phyloP scores from a whole-genome alignment of 179 eudicot genomes.

The Silene vulgaris region DNA sequence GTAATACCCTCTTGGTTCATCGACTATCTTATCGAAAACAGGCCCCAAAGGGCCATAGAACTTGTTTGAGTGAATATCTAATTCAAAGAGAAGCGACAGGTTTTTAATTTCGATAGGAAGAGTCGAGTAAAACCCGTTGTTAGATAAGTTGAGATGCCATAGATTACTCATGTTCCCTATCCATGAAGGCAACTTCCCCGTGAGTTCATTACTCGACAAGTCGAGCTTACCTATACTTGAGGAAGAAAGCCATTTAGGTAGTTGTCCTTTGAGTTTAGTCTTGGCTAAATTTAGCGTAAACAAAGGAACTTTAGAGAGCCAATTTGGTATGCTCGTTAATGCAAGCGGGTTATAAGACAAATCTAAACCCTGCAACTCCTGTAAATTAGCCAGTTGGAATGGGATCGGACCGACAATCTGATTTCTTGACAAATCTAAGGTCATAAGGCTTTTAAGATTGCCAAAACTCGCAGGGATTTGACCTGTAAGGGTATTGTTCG shows the following conservation, averaged over 20 bases:
- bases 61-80: constrained; percentile 63
- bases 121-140: constrained; percentile 42
- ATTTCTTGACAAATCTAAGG: constrained; percentile 26
- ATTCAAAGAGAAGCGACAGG: constrained; percentile 33
- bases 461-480: constrained; percentile 52
- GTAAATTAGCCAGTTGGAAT: neutral
- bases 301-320: constrained; percentile 1
- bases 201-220: constrained; percentile 47
- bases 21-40: constrained; percentile 32
- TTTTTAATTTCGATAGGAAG: constrained; percentile 48
- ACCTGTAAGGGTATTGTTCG: constrained; percentile 45
- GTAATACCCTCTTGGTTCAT: constrained; percentile 41
- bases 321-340: constrained; percentile 1
- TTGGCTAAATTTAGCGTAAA: constrained; percentile 10
- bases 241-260: constrained; percentile 8
- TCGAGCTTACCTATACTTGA: constrained; percentile 29
- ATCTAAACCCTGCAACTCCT: neutral
- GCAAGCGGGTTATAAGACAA: constrained; percentile 13
- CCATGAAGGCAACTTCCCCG: constrained; percentile 62
- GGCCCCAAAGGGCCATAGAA: constrained; percentile 39
- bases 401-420: constrained; percentile 17
- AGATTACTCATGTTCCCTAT: constrained; percentile 68
- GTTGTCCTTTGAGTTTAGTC: constrained; percentile 8
- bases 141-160: constrained; percentile 50
- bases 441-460: constrained; percentile 30